phyloP scores from a whole-genome alignment of 2,329 filamentous ascomycete genomes.

The Elsinoe perseae region DNA sequence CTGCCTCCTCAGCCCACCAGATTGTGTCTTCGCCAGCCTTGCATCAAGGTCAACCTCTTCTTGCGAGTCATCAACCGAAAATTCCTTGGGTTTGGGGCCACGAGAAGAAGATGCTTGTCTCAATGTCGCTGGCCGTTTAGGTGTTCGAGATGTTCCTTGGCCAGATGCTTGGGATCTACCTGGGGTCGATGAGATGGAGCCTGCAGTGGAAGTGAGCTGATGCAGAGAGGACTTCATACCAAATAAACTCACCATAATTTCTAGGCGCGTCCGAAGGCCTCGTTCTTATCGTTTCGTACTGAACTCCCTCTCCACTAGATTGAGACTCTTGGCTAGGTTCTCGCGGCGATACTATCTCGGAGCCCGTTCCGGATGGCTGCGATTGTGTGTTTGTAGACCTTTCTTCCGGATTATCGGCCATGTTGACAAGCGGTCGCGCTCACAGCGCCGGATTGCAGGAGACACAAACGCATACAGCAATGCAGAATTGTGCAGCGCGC shows the following conservation, averaged over 20 bases:
- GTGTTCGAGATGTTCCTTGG: conserved; percentile 28
- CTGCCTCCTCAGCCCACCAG: conserved; percentile 38
- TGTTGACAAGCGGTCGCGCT: conserved; percentile 3
- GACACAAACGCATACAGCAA: not conserved
- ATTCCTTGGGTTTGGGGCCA: conserved; percentile 73
- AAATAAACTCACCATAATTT: conserved; percentile 29
- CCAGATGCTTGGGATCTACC: not conserved
- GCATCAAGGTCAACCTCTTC: conserved; percentile 69
- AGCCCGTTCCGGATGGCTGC: conserved; percentile 3
- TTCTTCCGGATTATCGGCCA: conserved; percentile 13
- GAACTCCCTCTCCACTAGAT: conserved; percentile 2
- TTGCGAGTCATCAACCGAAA: conserved; percentile 83
- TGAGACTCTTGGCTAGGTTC: conserved; percentile 1
- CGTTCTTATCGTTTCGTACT: conserved; percentile 14
- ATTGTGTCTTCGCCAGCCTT: conserved; percentile 34
- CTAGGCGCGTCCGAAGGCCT: conserved; percentile 20
- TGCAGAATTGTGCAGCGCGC: not conserved
- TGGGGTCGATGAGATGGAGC: conserved; percentile 14
- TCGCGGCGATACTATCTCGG: conserved; percentile 5
- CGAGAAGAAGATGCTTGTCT: conserved; percentile 68
- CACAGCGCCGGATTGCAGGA: not conserved
- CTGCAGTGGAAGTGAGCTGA: not conserved
- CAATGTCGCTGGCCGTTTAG: conserved; percentile 64
- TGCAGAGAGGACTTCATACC: not conserved
- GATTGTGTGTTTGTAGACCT: not conserved